These are phyloP conservation scores for Leccinum barrowsii DNA, from an alignment of 768 basidiomycete species.

Conservation along the genomic window DNA sequence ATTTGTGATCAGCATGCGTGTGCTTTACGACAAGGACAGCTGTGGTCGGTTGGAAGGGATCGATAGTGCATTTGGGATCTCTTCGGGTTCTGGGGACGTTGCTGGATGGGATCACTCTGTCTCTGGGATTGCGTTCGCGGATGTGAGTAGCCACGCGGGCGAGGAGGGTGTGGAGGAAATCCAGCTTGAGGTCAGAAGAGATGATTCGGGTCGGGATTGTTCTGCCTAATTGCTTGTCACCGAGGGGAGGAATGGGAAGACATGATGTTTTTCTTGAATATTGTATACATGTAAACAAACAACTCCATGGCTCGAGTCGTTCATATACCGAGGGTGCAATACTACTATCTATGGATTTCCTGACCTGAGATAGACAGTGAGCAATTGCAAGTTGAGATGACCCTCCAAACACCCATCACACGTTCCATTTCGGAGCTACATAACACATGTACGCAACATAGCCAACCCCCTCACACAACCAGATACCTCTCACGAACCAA, in stretches of 20 bases:
- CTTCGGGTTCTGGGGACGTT: not conserved
- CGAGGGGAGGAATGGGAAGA: too few relatives aligned
- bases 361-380: too few relatives aligned
- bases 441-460: not conserved
- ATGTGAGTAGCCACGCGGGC: not conserved
- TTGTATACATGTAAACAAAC: too few relatives aligned
- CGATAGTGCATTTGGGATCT: not conserved
- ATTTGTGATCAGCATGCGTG: not conserved
- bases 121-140: not conserved
- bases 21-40: not conserved
- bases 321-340: too few relatives aligned
- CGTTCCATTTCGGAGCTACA: not conserved
- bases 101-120: not conserved
- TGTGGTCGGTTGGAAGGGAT: not conserved
- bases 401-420: not conserved
- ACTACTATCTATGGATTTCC: too few relatives aligned
- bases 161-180: not conserved
- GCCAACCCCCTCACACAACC: not conserved
- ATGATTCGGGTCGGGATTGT: too few relatives aligned
- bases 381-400: too few relatives aligned
- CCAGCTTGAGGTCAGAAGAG: not conserved
- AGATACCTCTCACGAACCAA: slow-evolving; percentile 28
- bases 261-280: not conserved
- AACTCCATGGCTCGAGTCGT: too few relatives aligned
- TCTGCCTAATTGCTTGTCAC: too few relatives aligned